Evolutionary conservation across 352 stramenopile species (phyloP), one percentile per base, ranked within the genome.

Genomic region (Phytophthora citricola): DNA sequence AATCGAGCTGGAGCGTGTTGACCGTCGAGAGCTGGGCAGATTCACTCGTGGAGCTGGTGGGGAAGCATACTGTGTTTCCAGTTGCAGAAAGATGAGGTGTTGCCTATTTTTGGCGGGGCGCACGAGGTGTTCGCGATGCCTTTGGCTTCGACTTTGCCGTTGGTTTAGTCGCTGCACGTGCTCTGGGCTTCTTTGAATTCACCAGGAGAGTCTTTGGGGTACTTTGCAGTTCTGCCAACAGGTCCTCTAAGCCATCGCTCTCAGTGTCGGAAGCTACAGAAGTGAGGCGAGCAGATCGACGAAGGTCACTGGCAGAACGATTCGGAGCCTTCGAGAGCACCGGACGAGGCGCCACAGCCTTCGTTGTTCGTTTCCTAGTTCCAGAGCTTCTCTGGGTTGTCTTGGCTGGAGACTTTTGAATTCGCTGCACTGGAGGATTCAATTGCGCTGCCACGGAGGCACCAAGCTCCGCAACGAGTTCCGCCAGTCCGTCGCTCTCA

Each of bases 401-500:
- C 15, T 48, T 51, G 4, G 27, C 9, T 7, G 40, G 11, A 29
- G 12, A 1, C 17, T 54, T 49, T 20, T 24, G 15, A 24, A 45
- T 56, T 46, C 17, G 22, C 3, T 36, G 36, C 20, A 34, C 29
- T 11, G n/a, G 9, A 27, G 45, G 43, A 17, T 11, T 48, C 17
- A 15, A 26, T 34, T 56, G 41, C 4, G 49, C 15, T 31, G 54
- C 24, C 26, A 59, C 41, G 1, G 57, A 47, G n/a, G 67, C 66
- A 8, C 71, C 53, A 1, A 90, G 63, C 27, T 90, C 81, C 9
- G 61, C 60, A 15, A 84, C 66, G 2, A 91, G 49, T 22, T 89
- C 74, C 36, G 65, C 68, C 15, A 88, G 44, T 8, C 74, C 71
- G 52, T 89, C 80, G 50, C 81, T 89, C 44, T 87, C 79, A 20